Evolutionary conservation across 2,329 filamentous ascomycete species (phyloP), one percentile per base, ranked within the genome.

Genomic region (Pseudocercospora eumusae): DNA sequence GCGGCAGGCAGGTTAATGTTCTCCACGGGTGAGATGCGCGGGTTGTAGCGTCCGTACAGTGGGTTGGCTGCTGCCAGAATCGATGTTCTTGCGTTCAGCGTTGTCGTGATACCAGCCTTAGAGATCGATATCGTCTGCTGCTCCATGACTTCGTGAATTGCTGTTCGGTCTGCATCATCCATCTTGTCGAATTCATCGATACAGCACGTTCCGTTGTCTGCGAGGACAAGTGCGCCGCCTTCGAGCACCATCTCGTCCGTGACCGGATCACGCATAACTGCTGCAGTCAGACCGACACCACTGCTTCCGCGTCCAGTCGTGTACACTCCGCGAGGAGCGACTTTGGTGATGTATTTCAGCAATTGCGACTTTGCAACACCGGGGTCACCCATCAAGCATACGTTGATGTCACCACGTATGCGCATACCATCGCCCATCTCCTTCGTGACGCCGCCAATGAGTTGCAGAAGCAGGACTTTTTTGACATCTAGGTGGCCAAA

Each of bases 1-100:
- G 95, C 95, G 18, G 95, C 95, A n/a, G 95, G 95, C 44, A 99
- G 87, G 78, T 99, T 99, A 79, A 99, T 99, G 78, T 99, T 99
- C 77, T 99, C 95, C 25, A 99, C 93, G 0, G 95, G 95, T 0
- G 93, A 97, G 70, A 99, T 90, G 66, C 92, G 91, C 60, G 95
- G 95, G 80, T 99, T 99, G 83, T 99, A 99, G 65, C 95, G 91
- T 66, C 95, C 95, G 73, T 99, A 99, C 45, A 99, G 85, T 61
- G 95, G 95, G 80, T 99, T 99, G 69, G 95, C 95, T 20, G 95
- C 95, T 18, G 95, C 93, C 15, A 99, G 86, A 72, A 99, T 75
- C 2, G 73, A 68, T 1, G 95, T 98, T 65, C 95, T 89, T 21
- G 95, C 95, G 75, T 99, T 99, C 62, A 99, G 85, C 0, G 93